These are phyloP conservation scores for Ascochyta pisi DNA, from an alignment of 2,329 filamentous ascomycete species.

Conservation along the genomic window DNA sequence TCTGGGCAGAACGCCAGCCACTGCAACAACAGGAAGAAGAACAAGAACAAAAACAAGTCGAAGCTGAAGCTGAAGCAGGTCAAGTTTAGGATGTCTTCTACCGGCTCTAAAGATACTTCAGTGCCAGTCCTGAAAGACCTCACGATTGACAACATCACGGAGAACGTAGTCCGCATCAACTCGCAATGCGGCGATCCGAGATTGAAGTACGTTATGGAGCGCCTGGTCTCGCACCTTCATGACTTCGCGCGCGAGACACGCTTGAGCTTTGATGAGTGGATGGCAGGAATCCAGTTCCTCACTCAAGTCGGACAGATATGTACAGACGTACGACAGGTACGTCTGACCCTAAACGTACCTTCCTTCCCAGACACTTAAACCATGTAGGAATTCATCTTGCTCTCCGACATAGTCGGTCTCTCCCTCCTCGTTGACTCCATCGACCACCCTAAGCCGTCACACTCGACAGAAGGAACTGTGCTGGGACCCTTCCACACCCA, in stretches of 20 bases:
- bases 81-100: constrained; percentile 7
- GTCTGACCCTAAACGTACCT: background rate
- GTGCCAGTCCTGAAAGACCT: constrained; percentile 69
- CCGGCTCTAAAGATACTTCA: background rate
- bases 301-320: constrained; percentile 76
- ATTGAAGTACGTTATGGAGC: constrained; percentile 74
- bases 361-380: background rate
- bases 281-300: constrained; percentile 74
- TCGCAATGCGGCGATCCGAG: constrained; percentile 70
- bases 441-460: constrained; percentile 78
- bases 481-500: constrained; percentile 85
- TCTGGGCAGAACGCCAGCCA: constrained; percentile 14
- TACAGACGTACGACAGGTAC: constrained; percentile 73
- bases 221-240: constrained; percentile 78
- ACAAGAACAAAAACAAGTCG: background rate
- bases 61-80: background rate
- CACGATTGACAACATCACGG: constrained; percentile 80
- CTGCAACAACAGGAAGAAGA: constrained; percentile 10
- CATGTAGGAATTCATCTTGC: constrained; percentile 76
- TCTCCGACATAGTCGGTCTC: constrained; percentile 79
- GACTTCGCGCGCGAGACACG: constrained; percentile 82
- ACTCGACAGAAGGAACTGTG: constrained; percentile 77
- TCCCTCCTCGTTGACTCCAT: constrained; percentile 82
- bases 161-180: constrained; percentile 76
- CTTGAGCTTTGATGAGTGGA: constrained; percentile 79